Percentiles rank a stretch among this genome's conserved stretches.
Conservation (phyloP, 2,329 filamentous ascomycete species). For the Trichoderma afroharzianum region DNA sequence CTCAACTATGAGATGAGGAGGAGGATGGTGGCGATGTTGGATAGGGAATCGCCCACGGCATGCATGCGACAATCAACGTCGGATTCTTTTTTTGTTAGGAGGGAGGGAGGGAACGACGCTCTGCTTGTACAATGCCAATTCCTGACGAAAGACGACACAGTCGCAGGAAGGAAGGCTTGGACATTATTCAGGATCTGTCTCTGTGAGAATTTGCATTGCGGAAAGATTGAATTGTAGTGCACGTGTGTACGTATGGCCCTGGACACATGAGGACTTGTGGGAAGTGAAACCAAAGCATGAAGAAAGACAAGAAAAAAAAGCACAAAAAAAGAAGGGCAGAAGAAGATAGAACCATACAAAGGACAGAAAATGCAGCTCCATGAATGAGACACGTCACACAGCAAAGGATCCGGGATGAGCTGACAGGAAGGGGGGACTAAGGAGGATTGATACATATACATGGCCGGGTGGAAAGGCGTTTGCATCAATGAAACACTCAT, state of each 20-base stretch:
- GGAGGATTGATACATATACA: slow-evolving; percentile 19
- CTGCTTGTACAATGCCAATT: background rate
- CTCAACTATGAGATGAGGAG: background rate
- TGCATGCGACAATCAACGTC: background rate
- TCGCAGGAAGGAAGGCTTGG: slow-evolving; percentile 3
- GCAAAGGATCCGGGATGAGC: slow-evolving; percentile 7
- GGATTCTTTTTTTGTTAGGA: background rate
- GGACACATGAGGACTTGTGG: background rate
- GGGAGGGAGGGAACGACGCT: background rate
- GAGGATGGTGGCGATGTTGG: slow-evolving; percentile 10
- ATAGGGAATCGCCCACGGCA: slow-evolving; percentile 5
- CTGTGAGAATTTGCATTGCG: slow-evolving; percentile 7
- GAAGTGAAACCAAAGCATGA: background rate
- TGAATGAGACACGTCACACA: slow-evolving; percentile 4
- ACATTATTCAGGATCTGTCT: slow-evolving; percentile 18
- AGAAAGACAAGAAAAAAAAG: background rate
- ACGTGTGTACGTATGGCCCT: background rate
- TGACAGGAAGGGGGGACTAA: background rate
- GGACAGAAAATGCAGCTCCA: slow-evolving; percentile 1
- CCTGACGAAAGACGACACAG: background rate
- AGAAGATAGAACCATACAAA: background rate
- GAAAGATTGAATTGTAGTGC: background rate
- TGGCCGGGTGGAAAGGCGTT: slow-evolving; percentile 19
- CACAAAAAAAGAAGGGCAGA: background rate
- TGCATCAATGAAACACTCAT: slow-evolving; percentile 19